Percentiles rank a stretch among this genome's conserved stretches.
These are phyloP conservation scores for Alternaria angustiovoidea DNA, from an alignment of 2,329 filamentous ascomycete genomes.

Conservation along the genomic window DNA sequence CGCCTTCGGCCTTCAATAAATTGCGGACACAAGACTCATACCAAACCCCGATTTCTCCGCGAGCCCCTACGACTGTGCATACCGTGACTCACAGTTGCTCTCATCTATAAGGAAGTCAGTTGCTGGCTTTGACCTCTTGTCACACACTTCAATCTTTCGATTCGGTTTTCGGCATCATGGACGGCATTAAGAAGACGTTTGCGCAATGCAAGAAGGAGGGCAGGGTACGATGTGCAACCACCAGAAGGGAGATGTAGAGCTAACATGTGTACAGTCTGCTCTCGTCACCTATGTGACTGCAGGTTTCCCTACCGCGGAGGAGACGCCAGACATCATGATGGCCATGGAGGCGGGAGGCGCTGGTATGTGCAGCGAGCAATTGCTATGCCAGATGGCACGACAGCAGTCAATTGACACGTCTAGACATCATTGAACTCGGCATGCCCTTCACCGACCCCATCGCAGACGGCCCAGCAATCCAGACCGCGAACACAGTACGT, in stretches of 20 bases:
- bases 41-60: constrained; percentile 10
- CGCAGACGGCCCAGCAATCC: constrained; percentile 95
- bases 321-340: constrained; percentile 83
- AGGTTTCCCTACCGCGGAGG: constrained; percentile 83
- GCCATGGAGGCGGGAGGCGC: constrained; percentile 92
- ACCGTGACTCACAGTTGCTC: constrained; percentile 24
- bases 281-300: constrained; percentile 97
- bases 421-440: constrained; percentile 94
- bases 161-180: constrained; percentile 47
- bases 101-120: constrained; percentile 15
- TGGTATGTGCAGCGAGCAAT: constrained; percentile 62
- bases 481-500: constrained; percentile 85
- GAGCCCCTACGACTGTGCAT: constrained; percentile 9
- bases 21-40: constrained; percentile 32
- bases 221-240: constrained; percentile 43
- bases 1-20: constrained; percentile 34
- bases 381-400: not conserved
- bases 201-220: constrained; percentile 60
- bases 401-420: constrained; percentile 25
- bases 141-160: not conserved
- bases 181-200: constrained; percentile 59
- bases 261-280: constrained; percentile 67
- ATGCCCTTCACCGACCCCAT: constrained; percentile 98
- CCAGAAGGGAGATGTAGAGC: not conserved
- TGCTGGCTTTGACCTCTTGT: not conserved